These are phyloP conservation scores for Trichoderma gracile DNA, from an alignment of 2,329 filamentous ascomycete genomes.

Conservation along the genomic window DNA sequence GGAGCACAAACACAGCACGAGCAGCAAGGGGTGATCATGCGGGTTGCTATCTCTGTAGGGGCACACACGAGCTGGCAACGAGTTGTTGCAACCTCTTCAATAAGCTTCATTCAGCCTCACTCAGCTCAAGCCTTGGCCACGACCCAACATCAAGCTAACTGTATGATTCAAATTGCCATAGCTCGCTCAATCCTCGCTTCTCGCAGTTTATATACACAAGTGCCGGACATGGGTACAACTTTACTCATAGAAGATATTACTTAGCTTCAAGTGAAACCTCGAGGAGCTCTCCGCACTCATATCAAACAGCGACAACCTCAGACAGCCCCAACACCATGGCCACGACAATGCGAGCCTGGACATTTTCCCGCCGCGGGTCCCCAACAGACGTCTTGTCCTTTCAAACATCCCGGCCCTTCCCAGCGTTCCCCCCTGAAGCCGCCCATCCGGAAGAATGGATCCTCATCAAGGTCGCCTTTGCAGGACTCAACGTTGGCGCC, in stretches of 20 bases:
- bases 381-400: conserved; percentile 35
- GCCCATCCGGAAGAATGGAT: conserved; percentile 40
- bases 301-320: neutral
- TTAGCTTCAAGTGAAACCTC: neutral
- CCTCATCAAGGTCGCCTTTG: conserved; percentile 45
- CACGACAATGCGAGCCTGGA: conserved; percentile 33
- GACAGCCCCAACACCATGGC: neutral
- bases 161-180: neutral
- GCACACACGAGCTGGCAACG: neutral
- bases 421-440: conserved; percentile 34
- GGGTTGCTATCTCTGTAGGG: neutral
- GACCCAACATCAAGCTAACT: neutral
- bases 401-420: conserved; percentile 28
- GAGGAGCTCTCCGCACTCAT: neutral
- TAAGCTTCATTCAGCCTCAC: conserved; percentile 11
- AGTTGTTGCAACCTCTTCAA: neutral
- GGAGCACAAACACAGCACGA: too few species aligned
- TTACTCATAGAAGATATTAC: too few species aligned
- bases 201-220: neutral
- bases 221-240: neutral
- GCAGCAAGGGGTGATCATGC: neutral
- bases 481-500: conserved; percentile 49
- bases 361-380: conserved; percentile 35
- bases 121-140: neutral
- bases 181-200: neutral